These are phyloP conservation scores for Entelexis sorbosivorans DNA, from an alignment of 1,139 yeast genomes.

Conservation along the genomic window DNA sequence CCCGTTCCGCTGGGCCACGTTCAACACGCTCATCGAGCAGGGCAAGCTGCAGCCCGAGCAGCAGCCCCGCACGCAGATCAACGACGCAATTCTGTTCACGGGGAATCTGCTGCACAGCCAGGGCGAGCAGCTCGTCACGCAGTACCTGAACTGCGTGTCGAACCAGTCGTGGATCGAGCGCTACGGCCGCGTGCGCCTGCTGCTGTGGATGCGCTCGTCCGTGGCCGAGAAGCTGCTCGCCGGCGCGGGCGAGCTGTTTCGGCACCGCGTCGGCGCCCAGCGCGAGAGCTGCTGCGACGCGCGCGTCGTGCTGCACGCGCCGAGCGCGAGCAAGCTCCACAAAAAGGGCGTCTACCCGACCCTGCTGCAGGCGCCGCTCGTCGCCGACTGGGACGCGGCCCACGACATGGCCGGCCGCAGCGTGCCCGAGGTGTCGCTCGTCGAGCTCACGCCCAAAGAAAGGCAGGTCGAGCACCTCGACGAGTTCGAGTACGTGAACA, in stretches of 20 bases:
- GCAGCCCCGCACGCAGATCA: slow-evolving; percentile 39
- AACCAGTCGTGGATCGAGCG: slow-evolving; percentile 65
- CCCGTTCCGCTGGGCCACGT: slow-evolving; percentile 62
- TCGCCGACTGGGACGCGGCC: slow-evolving; percentile 6
- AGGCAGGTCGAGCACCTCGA: slow-evolving; percentile 36
- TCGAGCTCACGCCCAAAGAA: slow-evolving; percentile 51
- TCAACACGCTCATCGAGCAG: slow-evolving; percentile 35
- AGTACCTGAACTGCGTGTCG: slow-evolving; percentile 61
- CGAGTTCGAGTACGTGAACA: slow-evolving; percentile 56
- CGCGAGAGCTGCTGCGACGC: slow-evolving; percentile 50
- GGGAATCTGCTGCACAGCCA: slow-evolving; percentile 51
- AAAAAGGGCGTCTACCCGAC: slow-evolving; percentile 15
- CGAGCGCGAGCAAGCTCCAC: slow-evolving; percentile 24
- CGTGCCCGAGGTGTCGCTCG: slow-evolving; percentile 30
- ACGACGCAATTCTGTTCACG: slow-evolving; percentile 51
- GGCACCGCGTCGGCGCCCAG: slow-evolving; percentile 51
- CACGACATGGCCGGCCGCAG: slow-evolving; percentile 12
- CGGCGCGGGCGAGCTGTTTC: slow-evolving; percentile 35
- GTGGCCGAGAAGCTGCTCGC: slow-evolving; percentile 56
- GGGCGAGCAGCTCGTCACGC: slow-evolving; percentile 64
- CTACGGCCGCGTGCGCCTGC: slow-evolving; percentile 63
- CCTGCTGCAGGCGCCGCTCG: slow-evolving; percentile 16
- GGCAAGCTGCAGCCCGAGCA: slow-evolving; percentile 36
- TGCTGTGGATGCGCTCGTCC: slow-evolving; percentile 47
- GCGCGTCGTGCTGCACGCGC: slow-evolving; percentile 35